Percentiles rank a stretch among this genome's conserved stretches.
Evolutionary conservation across 2,329 filamentous ascomycete genomes (phyloP).

Genomic region (Hymenotorrendiella dingleyae): DNA sequence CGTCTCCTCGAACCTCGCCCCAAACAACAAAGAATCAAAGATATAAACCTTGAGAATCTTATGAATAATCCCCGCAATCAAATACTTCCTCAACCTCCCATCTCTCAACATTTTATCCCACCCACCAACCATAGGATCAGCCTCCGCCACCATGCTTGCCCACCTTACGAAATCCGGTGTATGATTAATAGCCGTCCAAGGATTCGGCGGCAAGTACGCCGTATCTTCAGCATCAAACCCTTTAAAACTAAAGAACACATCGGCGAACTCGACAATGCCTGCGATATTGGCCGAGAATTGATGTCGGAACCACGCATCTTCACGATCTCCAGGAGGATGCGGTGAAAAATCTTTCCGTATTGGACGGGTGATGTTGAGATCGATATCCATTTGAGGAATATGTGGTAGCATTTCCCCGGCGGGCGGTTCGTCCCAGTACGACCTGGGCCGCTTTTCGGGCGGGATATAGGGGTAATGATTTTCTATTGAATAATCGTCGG

Average conservation of each 20-base stretch:
- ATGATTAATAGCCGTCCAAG: conserved; percentile 2
- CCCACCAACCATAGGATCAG: conserved; percentile 15
- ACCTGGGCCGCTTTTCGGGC: not conserved
- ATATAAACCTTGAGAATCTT: conserved; percentile 19
- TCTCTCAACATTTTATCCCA: conserved; percentile 24
- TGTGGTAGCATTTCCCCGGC: not conserved
- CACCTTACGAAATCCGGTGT: conserved; percentile 19
- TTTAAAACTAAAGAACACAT: conserved; percentile 14
- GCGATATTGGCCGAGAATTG: conserved; percentile 13
- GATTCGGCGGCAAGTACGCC: not conserved
- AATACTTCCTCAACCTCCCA: conserved; percentile 17
- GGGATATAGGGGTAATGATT: not conserved
- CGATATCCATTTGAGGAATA: not conserved
- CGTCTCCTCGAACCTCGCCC: conserved; percentile 16
- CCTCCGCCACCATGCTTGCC: conserved; percentile 19
- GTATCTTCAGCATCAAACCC: conserved; percentile 12
- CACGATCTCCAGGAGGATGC: conserved; percentile 15
- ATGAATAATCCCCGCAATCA: conserved; percentile 22
- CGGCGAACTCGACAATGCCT: conserved; percentile 6
- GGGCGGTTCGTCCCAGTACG: too few relatives aligned
- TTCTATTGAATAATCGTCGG: not conserved
- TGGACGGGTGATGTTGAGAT: conserved; percentile 5
- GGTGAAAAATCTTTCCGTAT: conserved; percentile 10
- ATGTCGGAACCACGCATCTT: conserved; percentile 18
- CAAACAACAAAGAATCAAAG: conserved; percentile 24